Evolutionary conservation across 1,284 basidiomycete genomes (phyloP), one percentile per base, ranked within the genome.

Genomic region (Microbotryum silenes-acaulis): DNA sequence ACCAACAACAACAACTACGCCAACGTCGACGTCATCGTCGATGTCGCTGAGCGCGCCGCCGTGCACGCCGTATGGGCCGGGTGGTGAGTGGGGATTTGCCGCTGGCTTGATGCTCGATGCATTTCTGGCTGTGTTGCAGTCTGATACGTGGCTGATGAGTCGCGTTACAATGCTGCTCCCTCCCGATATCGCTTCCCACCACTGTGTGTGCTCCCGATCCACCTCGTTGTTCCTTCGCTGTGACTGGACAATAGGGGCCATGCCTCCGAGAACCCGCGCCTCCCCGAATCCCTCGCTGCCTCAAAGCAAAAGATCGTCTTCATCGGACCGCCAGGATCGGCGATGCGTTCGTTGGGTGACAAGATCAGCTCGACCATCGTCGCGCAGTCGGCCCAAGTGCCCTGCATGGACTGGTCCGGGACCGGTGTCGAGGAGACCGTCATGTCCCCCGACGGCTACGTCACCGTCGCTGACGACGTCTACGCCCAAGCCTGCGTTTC

Each of bases 1-100:
- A 84, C 87, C 54, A 99, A 99, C 78, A 98, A 98, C 82, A 96
- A 99, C 83, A 99, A 99, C 79, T 98, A 98, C 75, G 96, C 96
- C 72, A 99, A 99, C 75, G 96, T 99, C 72, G 96, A 99, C 75
- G 87, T 97, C 72, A 98, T 99, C 73, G 90, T 98, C 67, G 96
- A 99, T 74, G 85, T 99, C 63, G 96, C 96, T 51, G 93, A 99
- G 79, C 87, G 96, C 68, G 84, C 91, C 37, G 93, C 92, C 53
- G 96, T 98, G 3, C 94, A 99, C 75, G 96, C 96, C 54, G 96
- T 99, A 45, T 99, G 96, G 96, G 96, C 96, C 51, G 96, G 96
- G 63, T 99, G 96, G 96, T 80, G 65, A 74, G 79, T 74, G 20
- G 14, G 29, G 10, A 31, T 29, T 25, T 31, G 27, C 51, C 4